Percentiles rank a stretch among this genome's conserved stretches.
Conservation (phyloP, 1,139 yeast species). For the Hemisphaericaspora subhashii region DNA sequence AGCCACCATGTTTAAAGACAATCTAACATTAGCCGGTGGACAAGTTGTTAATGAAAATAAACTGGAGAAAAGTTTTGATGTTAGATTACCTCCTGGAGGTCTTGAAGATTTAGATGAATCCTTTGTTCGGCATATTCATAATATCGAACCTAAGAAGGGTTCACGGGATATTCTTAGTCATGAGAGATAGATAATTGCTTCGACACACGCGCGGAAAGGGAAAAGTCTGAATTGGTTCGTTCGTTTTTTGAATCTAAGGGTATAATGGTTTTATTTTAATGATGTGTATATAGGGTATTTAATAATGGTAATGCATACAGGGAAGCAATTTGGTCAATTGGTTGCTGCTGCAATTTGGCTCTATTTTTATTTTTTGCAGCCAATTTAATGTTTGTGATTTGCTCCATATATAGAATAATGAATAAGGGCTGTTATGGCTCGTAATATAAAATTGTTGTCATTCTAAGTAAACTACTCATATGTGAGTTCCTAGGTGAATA, state of each 20-base stretch:
- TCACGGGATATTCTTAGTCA: constrained; percentile 2
- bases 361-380: background rate
- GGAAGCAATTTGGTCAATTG: background rate
- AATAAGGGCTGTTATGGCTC: too few species aligned
- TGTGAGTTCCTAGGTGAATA: too few species aligned
- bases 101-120: constrained; percentile 1
- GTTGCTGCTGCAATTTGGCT: background rate
- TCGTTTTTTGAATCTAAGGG: too few species aligned
- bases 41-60: constrained; percentile 2
- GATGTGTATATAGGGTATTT: background rate
- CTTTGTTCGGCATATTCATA: background rate
- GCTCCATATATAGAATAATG: too few species aligned
- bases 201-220: background rate
- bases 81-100: constrained; percentile 2
- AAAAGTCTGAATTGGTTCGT: too few species aligned
- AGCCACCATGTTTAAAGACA: constrained; percentile 1
- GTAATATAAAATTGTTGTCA: too few species aligned
- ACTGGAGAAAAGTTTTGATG: background rate
- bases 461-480: too few species aligned
- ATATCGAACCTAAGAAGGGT: constrained; percentile 1
- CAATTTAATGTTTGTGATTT: background rate
- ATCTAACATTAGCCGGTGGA: background rate
- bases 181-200: background rate
- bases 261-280: too few species aligned
- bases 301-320: too few species aligned